Percentiles rank a stretch among this genome's conserved stretches.
Evolutionary conservation across 495 filamentous ascomycete genomes (phyloP).

Genomic region (Tuber calosporum): DNA sequence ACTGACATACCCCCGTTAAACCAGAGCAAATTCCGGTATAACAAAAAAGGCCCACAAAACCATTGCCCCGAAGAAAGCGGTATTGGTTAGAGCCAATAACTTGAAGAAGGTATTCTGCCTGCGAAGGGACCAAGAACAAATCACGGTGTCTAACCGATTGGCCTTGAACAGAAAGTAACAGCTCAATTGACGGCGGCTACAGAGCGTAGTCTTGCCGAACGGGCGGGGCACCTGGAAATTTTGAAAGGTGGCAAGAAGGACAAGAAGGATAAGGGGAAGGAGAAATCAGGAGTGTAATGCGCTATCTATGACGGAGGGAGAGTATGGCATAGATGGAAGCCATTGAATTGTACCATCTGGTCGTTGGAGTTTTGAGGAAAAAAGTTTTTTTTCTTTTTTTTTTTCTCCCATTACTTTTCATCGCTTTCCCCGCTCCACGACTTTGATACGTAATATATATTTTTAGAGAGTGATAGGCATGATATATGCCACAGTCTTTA

Average conservation of each 20-base stretch:
- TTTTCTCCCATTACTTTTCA: too few species aligned
- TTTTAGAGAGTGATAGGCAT: background rate
- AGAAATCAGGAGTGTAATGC: background rate
- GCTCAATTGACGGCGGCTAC: slow-evolving; percentile 58
- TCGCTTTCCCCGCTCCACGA: background rate
- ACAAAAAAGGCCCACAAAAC: slow-evolving; percentile 54
- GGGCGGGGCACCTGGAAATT: slow-evolving; percentile 68
- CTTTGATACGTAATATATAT: background rate
- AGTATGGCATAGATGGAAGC: background rate
- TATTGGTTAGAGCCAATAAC: slow-evolving; percentile 54
- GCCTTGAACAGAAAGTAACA: slow-evolving; percentile 53
- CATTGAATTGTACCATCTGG: background rate
- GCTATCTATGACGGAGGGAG: background rate
- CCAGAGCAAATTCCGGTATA: slow-evolving; percentile 36
- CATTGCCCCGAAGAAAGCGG: slow-evolving; percentile 63
- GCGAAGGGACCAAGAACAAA: background rate
- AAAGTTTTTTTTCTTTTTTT: background rate
- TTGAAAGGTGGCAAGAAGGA: slow-evolving; percentile 46
- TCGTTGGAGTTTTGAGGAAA: background rate
- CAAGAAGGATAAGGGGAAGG: slow-evolving; percentile 20
- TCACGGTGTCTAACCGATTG: background rate
- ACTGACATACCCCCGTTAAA: slow-evolving; percentile 4
- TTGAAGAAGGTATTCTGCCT: slow-evolving; percentile 53
- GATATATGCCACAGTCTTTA: background rate
- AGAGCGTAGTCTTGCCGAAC: slow-evolving; percentile 58